Conservation (phyloP, 352 stramenopile species). For the Phytophthora tubulina region DNA sequence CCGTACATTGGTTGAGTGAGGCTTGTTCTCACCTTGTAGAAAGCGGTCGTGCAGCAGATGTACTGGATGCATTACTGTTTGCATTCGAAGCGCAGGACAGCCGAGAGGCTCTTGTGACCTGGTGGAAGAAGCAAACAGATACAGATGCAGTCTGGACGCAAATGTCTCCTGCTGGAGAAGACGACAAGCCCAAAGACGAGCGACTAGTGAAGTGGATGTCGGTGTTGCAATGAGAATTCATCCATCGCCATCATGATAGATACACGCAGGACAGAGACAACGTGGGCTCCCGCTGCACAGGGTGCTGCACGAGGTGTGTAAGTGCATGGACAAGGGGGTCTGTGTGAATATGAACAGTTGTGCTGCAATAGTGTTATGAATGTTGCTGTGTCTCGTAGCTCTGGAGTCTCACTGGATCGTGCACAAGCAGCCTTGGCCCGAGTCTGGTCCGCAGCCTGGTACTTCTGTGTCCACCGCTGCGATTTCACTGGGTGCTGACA, state of each 20-base stretch:
- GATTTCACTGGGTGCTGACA: constrained; percentile 73
- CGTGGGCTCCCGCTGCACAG: too few relatives aligned
- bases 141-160: constrained; percentile 45
- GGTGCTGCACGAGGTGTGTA: background rate
- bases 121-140: constrained; percentile 62
- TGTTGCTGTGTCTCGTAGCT: constrained; percentile 24
- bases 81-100: constrained; percentile 43
- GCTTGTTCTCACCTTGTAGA: constrained; percentile 51
- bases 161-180: constrained; percentile 22
- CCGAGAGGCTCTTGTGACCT: constrained; percentile 51
- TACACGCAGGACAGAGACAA: constrained; percentile 6
- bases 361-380: constrained; percentile 35
- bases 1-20: constrained; percentile 63
- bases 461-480: constrained; percentile 91
- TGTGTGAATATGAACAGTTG: constrained; percentile 41
- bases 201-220: constrained; percentile 45
- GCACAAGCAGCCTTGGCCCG: constrained; percentile 49
- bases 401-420: constrained; percentile 54
- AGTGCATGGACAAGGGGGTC: constrained; percentile 18
- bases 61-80: constrained; percentile 58
- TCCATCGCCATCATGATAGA: background rate
- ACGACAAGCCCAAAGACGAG: constrained; percentile 33
- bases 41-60: constrained; percentile 55
- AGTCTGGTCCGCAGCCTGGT: constrained; percentile 78
- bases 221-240: constrained; percentile 33